Percentiles rank a stretch among this genome's conserved stretches.
These are phyloP conservation scores for Apiospora kogelbergensis DNA, from an alignment of 2,329 filamentous ascomycete species.

Conservation along the genomic window DNA sequence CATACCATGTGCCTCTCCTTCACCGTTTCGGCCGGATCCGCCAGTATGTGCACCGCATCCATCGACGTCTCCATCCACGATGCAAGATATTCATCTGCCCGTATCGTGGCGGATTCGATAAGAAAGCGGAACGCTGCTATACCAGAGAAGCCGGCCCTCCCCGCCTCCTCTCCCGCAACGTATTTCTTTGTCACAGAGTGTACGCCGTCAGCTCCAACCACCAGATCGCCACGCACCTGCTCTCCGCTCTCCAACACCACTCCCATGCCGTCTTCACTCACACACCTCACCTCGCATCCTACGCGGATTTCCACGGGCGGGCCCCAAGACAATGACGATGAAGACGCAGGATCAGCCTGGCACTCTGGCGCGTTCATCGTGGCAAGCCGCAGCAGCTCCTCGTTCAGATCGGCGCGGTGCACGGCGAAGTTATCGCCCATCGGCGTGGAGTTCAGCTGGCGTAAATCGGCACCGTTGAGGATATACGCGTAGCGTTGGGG, in stretches of 20 bases:
- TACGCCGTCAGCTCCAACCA: slow-evolving; percentile 55
- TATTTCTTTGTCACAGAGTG: slow-evolving; percentile 45
- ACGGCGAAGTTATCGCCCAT: not conserved
- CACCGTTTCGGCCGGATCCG: no score
- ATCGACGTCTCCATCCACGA: slow-evolving; percentile 26
- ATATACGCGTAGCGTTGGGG: no score
- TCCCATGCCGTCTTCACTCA: not conserved
- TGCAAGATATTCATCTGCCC: not conserved
- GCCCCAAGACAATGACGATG: not conserved
- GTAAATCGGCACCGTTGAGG: slow-evolving; percentile 37
- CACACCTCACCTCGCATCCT: not conserved
- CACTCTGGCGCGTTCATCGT: not conserved
- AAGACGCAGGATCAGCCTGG: not conserved
- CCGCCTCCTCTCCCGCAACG: not conserved
- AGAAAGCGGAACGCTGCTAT: not conserved
- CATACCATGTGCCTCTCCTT: no score
- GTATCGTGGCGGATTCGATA: not conserved
- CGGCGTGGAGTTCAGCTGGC: slow-evolving; percentile 54
- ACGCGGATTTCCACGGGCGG: not conserved
- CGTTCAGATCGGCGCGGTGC: not conserved
- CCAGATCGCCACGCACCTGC: slow-evolving; percentile 45
- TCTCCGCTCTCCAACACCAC: slow-evolving; percentile 31
- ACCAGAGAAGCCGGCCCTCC: not conserved
- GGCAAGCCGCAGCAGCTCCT: not conserved
- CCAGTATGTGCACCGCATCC: no score